Evolutionary conservation across 2,329 filamentous ascomycete species (phyloP).

Genomic region (Aureobasidium sp.): DNA sequence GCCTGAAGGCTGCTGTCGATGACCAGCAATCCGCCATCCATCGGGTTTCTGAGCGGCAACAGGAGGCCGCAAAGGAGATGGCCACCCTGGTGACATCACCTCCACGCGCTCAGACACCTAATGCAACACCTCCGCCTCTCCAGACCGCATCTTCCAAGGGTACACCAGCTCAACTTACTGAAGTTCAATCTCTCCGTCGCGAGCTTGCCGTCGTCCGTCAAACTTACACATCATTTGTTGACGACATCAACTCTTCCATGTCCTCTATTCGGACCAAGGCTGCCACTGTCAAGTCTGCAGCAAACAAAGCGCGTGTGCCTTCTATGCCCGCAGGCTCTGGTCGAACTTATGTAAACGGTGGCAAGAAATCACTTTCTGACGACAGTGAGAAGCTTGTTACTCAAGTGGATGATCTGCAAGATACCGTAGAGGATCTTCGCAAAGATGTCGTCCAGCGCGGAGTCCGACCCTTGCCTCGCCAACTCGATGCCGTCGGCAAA

Average conservation of each 20-base stretch:
- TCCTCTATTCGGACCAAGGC: conserved; percentile 74
- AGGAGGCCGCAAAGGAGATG: conserved; percentile 83
- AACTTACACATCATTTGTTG: conserved; percentile 85
- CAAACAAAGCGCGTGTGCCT: conserved; percentile 63
- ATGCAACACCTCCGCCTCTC: conserved; percentile 23
- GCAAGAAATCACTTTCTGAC: conserved; percentile 77
- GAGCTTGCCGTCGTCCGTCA: conserved; percentile 89
- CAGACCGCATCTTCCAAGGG: conserved; percentile 22
- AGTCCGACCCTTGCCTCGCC: conserved; percentile 81
- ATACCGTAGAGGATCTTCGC: conserved; percentile 89
- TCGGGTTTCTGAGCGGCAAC: conserved; percentile 80
- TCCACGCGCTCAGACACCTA: conserved; percentile 19
- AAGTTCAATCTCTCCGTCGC: conserved; percentile 74
- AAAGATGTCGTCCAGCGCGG: conserved; percentile 94
- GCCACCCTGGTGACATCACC: conserved; percentile 55
- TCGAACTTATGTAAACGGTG: conserved; percentile 73
- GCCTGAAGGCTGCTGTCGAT: conserved; percentile 74
- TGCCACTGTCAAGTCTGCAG: conserved; percentile 67
- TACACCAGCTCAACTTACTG: conserved; percentile 59
- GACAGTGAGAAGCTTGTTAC: conserved; percentile 88
- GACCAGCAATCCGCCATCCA: conserved; percentile 78
- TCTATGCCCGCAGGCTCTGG: conserved; percentile 71
- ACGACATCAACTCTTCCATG: conserved; percentile 86
- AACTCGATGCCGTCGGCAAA: conserved; percentile 82
- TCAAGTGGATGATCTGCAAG: conserved; percentile 94